Conservation (phyloP, 192 early-diverging fungal genomes). For the Haplosporangium gracile region DNA sequence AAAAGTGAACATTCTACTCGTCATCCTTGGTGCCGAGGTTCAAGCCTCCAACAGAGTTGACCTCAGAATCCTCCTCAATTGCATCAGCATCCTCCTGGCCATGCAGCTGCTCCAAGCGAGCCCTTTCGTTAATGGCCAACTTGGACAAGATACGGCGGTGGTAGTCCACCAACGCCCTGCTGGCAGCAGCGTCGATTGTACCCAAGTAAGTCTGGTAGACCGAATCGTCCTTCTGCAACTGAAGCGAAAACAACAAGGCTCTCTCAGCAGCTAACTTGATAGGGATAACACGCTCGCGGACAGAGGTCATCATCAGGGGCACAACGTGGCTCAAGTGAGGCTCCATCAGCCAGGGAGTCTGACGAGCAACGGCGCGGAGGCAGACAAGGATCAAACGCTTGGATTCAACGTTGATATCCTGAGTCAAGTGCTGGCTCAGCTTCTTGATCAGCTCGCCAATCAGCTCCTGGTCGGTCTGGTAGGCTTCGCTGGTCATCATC, state of each 20-base stretch:
- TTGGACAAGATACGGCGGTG: conserved; percentile 72
- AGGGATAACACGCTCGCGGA: conserved; percentile 83
- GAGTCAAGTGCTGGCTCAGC: conserved; percentile 36
- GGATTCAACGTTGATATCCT: conserved; percentile 49
- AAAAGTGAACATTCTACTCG: conserved; percentile 19
- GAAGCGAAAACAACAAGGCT: conserved; percentile 78
- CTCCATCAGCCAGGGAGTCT: conserved; percentile 60
- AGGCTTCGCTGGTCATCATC: conserved; percentile 61
- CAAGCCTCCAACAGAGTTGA: conserved; percentile 44
- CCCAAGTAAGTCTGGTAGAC: conserved; percentile 60
- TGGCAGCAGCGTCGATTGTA: conserved; percentile 60
- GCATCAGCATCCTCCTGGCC: conserved; percentile 45
- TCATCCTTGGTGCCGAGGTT: conserved; percentile 37
- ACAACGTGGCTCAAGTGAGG: conserved; percentile 70
- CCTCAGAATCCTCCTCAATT: conserved; percentile 57
- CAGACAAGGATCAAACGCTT: conserved; percentile 58
- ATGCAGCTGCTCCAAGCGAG: conserved; percentile 50
- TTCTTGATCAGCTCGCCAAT: conserved; percentile 48
- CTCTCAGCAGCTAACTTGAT: conserved; percentile 91
- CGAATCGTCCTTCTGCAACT: conserved; percentile 67
- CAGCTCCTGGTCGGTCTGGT: conserved; percentile 56
- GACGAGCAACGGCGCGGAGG: conserved; percentile 54
- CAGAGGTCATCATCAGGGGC: conserved; percentile 75
- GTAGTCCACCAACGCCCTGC: conserved; percentile 66
- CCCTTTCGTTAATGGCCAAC: conserved; percentile 53